phyloP scores from a whole-genome alignment of 108 stramenopile species.

The Nannochloropsis gaditana region DNA sequence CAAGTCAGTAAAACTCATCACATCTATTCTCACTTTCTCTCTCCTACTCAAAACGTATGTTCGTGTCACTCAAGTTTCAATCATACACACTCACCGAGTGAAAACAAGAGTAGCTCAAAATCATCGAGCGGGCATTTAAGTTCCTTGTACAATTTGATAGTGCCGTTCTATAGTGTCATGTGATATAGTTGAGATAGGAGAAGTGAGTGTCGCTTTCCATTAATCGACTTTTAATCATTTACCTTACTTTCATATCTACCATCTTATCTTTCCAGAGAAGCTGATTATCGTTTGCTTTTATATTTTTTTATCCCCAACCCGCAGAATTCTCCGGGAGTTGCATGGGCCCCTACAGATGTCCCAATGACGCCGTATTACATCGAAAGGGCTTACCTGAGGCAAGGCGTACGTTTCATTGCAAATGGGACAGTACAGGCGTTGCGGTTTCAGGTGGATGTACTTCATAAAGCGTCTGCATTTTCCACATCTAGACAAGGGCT shows the following conservation, averaged over 20 bases:
- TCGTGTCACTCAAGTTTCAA: too few species aligned
- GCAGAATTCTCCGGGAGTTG: too few species aligned
- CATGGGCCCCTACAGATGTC: too few species aligned
- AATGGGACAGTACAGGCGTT: slow-evolving; percentile 27
- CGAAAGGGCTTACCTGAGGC: slow-evolving; percentile 22
- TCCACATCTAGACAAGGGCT: slow-evolving; percentile 27
- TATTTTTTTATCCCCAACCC: too few species aligned
- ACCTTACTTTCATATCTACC: not conserved
- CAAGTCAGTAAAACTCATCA: too few species aligned
- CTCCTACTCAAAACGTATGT: not conserved
- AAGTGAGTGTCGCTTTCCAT: not conserved
- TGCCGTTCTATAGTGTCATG: not conserved
- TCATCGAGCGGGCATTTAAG: slow-evolving; percentile 27
- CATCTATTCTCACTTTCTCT: not conserved
- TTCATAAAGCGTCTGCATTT: slow-evolving; percentile 33
- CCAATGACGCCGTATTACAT: too few species aligned
- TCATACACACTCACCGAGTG: slow-evolving; percentile 17
- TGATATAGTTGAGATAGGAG: not conserved
- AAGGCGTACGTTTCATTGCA: slow-evolving; percentile 29
- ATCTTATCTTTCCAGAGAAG: too few species aligned
- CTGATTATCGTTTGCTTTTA: too few species aligned
- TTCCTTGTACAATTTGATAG: slow-evolving; percentile 32
- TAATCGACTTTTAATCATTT: not conserved
- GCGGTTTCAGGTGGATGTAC: slow-evolving; percentile 21
- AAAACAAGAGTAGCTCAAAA: slow-evolving; percentile 35